phyloP scores from a whole-genome alignment of 2,329 filamentous ascomycete genomes.

The Epichloe sp. region DNA sequence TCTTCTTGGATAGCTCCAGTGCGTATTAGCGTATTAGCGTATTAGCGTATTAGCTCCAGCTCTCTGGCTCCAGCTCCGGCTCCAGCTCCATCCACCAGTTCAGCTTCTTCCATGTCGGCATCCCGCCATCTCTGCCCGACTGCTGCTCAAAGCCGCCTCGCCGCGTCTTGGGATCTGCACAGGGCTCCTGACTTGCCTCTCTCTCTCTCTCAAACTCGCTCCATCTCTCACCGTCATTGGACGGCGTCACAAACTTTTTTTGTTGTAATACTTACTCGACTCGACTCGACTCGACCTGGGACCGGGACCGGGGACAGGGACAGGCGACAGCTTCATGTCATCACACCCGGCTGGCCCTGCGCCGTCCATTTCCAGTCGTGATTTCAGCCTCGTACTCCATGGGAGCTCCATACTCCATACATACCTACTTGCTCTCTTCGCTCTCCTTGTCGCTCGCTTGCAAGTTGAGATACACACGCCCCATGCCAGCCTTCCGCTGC shows the following conservation, averaged over 20 bases:
- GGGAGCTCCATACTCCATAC: too few species aligned
- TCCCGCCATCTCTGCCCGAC: conserved; percentile 10
- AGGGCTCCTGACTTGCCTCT: conserved; percentile 1
- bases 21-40: too few species aligned
- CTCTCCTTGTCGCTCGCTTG: neutral
- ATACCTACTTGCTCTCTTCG: too few species aligned
- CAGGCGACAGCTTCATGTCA: neutral
- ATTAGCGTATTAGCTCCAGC: neutral
- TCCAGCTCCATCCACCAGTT: neutral
- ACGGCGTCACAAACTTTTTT: neutral
- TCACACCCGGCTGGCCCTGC: too few species aligned
- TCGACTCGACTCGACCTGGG: neutral
- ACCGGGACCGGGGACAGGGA: neutral
- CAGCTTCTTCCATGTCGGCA: conserved; percentile 1
- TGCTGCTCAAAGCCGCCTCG: conserved; percentile 7
- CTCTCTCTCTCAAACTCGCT: neutral
- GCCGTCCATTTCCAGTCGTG: too few species aligned
- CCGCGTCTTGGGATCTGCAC: conserved; percentile 5
- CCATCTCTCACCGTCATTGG: neutral
- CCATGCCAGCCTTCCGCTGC: neutral
- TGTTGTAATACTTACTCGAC: neutral
- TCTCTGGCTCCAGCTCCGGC: neutral
- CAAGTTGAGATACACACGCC: neutral
- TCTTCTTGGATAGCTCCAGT: conserved; percentile 6
- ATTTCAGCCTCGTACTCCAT: too few species aligned